A percentile compares a stretch with the other conserved stretches of the same genome.
These are phyloP conservation scores for Przewalskia tangutica DNA, from an alignment of 257 asterid species.

Conservation along the genomic window DNA sequence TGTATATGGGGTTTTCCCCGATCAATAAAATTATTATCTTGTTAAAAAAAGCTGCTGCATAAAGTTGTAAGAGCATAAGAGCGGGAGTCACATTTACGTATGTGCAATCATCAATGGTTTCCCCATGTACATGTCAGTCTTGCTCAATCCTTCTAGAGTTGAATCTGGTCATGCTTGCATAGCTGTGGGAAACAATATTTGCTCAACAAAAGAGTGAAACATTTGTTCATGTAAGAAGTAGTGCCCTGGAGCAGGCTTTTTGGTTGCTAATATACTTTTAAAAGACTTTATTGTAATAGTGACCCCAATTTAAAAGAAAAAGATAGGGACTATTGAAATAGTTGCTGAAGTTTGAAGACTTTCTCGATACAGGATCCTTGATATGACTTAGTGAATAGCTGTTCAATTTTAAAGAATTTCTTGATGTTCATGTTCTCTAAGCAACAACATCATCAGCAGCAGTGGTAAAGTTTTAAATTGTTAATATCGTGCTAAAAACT, in stretches of 20 bases:
- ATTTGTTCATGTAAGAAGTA: not conserved
- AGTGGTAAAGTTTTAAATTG: not conserved
- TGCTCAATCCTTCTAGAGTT: not conserved
- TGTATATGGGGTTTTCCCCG: not conserved
- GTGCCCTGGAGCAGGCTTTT: not conserved
- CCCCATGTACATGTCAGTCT: not conserved
- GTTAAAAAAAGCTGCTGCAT: not conserved
- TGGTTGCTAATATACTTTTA: not conserved
- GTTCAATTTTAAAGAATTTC: not conserved
- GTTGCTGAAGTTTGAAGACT: not conserved
- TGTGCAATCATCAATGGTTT: not conserved
- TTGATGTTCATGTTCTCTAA: not conserved
- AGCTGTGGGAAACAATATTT: not conserved
- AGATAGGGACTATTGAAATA: not conserved
- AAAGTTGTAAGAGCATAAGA: not conserved
- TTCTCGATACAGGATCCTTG: not conserved
- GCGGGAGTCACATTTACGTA: not conserved
- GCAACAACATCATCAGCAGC: not conserved
- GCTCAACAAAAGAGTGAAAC: not conserved
- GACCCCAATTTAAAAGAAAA: not conserved
- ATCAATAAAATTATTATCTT: not conserved
- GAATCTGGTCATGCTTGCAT: not conserved
- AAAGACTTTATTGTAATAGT: not conserved
- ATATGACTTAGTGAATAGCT: not conserved
- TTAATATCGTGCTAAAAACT: not conserved